These are phyloP conservation scores for Globisporangium takayamanum DNA, from an alignment of 352 stramenopile species.

Conservation along the genomic window DNA sequence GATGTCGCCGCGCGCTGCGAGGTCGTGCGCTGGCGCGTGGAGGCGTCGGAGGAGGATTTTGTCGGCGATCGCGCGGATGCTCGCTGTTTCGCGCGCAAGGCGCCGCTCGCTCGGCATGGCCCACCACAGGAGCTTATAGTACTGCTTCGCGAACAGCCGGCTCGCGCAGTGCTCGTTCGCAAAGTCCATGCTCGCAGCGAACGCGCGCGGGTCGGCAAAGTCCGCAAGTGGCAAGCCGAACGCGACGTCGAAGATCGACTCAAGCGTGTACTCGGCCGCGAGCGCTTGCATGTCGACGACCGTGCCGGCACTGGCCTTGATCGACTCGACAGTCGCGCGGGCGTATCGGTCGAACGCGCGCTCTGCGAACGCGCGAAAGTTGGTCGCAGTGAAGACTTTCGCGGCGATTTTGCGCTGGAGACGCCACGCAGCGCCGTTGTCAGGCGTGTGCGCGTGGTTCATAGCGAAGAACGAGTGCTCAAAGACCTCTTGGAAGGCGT, in stretches of 20 bases:
- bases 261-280: constrained; percentile 42
- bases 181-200: constrained; percentile 45
- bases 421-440: constrained; percentile 55
- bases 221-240: constrained; percentile 38
- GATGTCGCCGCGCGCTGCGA: constrained; percentile 34
- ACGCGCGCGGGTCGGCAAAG: constrained; percentile 22
- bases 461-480: constrained; percentile 70
- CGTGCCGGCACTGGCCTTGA: constrained; percentile 8
- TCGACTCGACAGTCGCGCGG: constrained; percentile 14
- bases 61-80: constrained; percentile 37
- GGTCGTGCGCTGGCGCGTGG: constrained; percentile 20
- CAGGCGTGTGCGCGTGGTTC: constrained; percentile 47
- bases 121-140: constrained; percentile 56
- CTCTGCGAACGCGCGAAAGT: constrained; percentile 44
- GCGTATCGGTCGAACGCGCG: constrained; percentile 45
- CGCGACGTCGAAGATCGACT: constrained; percentile 52
- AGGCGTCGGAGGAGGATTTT: constrained; percentile 35
- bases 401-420: constrained; percentile 79
- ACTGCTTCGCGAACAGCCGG: constrained; percentile 53
- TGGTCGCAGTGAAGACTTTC: constrained; percentile 79
- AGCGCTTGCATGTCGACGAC: constrained; percentile 43
- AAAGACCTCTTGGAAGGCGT: constrained; percentile 53
- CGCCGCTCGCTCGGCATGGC: constrained; percentile 52
- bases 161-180: constrained; percentile 50
- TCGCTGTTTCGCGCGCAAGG: constrained; percentile 21